These are phyloP conservation scores for Pneumocystis sp. DNA, from an alignment of 1,139 yeast genomes.

Conservation along the genomic window DNA sequence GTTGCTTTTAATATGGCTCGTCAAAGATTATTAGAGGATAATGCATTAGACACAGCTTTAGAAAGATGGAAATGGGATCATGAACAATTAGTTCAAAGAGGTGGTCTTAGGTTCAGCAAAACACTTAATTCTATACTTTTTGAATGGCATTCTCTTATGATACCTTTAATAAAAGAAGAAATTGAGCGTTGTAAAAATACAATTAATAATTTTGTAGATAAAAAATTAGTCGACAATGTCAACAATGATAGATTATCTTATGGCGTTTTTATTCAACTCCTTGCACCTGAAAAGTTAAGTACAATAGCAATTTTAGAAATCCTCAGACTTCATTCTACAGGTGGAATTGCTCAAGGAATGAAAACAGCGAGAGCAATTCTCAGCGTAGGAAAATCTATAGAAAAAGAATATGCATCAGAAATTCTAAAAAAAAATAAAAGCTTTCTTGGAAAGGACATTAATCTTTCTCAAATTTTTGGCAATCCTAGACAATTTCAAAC, in stretches of 20 bases:
- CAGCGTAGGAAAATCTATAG: slow-evolving; percentile 71
- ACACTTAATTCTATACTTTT: slow-evolving; percentile 60
- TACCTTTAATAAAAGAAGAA: slow-evolving; percentile 56
- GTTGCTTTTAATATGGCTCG: slow-evolving; percentile 45
- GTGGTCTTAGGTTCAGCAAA: slow-evolving; percentile 38
- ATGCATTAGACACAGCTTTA: slow-evolving; percentile 72
- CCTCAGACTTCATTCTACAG: slow-evolving; percentile 56
- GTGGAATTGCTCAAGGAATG: slow-evolving; percentile 73
- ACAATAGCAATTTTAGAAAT: slow-evolving; percentile 75
- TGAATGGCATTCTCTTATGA: slow-evolving; percentile 58
- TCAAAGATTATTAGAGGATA: slow-evolving; percentile 58
- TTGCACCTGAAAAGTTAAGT: slow-evolving; percentile 67
- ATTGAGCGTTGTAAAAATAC: slow-evolving; percentile 27
- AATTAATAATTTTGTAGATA: slow-evolving; percentile 1
- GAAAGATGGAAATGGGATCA: slow-evolving; percentile 79
- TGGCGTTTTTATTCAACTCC: slow-evolving; percentile 62
- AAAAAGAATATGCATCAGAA: slow-evolving; percentile 49
- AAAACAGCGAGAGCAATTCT: slow-evolving; percentile 70
- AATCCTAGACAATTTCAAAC: slow-evolving; percentile 24
- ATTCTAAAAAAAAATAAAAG: slow-evolving; percentile 39
- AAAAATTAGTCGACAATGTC: not conserved
- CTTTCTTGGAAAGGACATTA: slow-evolving; percentile 23
- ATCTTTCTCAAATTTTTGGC: slow-evolving; percentile 18
- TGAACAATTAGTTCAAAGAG: slow-evolving; percentile 52
- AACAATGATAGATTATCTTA: slow-evolving; percentile 43